Evolutionary conservation across 192 early-diverging fungal genomes (phyloP), one percentile per base, ranked within the genome.

Genomic region (Coemansia sp.): DNA sequence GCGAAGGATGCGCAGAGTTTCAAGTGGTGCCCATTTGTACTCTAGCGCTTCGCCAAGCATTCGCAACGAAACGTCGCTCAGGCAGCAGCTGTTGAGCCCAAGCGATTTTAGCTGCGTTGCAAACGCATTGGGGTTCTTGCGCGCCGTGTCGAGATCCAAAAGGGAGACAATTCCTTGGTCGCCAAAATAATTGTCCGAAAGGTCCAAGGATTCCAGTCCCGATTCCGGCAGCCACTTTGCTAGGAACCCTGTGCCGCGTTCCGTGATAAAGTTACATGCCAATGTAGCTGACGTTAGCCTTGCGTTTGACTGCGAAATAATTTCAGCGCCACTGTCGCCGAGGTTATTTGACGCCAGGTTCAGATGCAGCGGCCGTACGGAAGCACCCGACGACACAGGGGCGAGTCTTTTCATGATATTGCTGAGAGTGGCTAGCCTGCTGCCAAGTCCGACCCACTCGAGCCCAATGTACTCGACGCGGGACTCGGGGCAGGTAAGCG

Each of bases 151-250:
- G 2, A 63, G 64, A n/a, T 71, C 46, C 12, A 77, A 48, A 14
- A 82, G 52, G 20, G 80, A 68, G 0, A 66, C 39, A 12, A 82
- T 63, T 15, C 80, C 80, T 59, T 82, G 80, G 30, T 82, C 80
- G 21, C 80, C 80, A 71, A 82, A 82, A 51, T 82, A 69, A 58
- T 82, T 82, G 62, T 82, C 80, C 5, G 75, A 77, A 35, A 82
- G 63, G 41, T 82, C 80, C 30, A 82, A 52, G 1, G 60, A 45
- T 12, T 49, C 44, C 51, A 82, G 20, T 4, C 73, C 71, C 6
- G 75, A 76, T 7, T 30, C 34, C 1, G 74, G 79, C 41, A 82
- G 74, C 79, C 79, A 82, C 41, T 71, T 68, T 36, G 79, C 79
- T 12, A 82, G 61, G 41, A 65, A 63, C 0, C 67, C 58, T 0